Evolutionary conservation across 1,139 yeast genomes (phyloP).

Genomic region (Pichia norvegensis): DNA sequence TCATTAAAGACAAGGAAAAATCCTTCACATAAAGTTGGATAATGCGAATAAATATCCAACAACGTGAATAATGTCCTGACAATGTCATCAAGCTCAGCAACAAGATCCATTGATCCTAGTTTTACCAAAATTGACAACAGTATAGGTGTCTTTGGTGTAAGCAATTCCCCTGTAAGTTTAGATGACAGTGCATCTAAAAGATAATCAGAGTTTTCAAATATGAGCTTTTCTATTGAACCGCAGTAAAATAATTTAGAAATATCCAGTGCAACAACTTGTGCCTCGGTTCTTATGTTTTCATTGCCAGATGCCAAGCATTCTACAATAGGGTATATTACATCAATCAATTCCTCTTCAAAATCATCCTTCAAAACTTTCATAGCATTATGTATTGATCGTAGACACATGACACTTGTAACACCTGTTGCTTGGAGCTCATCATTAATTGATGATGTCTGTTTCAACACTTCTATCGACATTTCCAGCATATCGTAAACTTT

Average conservation of each 20-base stretch:
- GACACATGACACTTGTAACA: slow-evolving; percentile 25
- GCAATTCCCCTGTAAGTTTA: slow-evolving; percentile 54
- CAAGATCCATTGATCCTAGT: slow-evolving; percentile 59
- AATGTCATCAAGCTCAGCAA: slow-evolving; percentile 65
- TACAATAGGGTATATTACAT: slow-evolving; percentile 47
- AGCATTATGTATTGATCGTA: slow-evolving; percentile 36
- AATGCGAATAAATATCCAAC: slow-evolving; percentile 80
- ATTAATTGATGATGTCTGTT: slow-evolving; percentile 5
- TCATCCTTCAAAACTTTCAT: slow-evolving; percentile 33
- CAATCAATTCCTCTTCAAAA: slow-evolving; percentile 44
- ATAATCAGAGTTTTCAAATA: slow-evolving; percentile 70
- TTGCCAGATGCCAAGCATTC: slow-evolving; percentile 46
- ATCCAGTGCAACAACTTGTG: slow-evolving; percentile 37
- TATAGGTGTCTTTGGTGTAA: slow-evolving; percentile 69
- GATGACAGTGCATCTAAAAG: slow-evolving; percentile 67
- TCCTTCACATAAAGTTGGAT: slow-evolving; percentile 61
- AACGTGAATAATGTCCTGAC: slow-evolving; percentile 63
- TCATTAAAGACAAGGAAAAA: slow-evolving; percentile 67
- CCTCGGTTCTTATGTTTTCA: slow-evolving; percentile 36
- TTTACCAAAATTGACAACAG: slow-evolving; percentile 59
- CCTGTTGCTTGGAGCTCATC: slow-evolving; percentile 8
- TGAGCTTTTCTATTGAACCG: slow-evolving; percentile 47
- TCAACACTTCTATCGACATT: slow-evolving; percentile 15
- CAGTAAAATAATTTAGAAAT: slow-evolving; percentile 50
- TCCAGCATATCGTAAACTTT: slow-evolving; percentile 8